phyloP scores from a whole-genome alignment of 2,329 filamentous ascomycete species.

The Lachnellula occidentalis region DNA sequence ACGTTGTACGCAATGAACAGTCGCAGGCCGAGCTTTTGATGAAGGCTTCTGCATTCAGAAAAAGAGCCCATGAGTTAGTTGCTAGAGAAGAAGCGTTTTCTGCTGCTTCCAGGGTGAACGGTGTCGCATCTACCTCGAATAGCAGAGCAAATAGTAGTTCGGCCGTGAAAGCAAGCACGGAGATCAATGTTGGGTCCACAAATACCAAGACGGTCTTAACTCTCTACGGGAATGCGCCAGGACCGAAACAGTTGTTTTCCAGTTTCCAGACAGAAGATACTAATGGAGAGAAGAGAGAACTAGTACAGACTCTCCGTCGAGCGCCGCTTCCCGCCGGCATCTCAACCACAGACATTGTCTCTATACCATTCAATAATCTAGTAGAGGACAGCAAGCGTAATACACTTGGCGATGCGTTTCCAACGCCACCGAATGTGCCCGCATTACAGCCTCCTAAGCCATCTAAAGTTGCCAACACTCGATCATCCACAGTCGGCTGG shows the following conservation, averaged over 20 bases:
- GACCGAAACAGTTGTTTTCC: slow-evolving; percentile 76
- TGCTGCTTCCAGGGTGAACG: slow-evolving; percentile 30
- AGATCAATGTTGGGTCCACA: slow-evolving; percentile 34
- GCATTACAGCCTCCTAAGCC: slow-evolving; percentile 67
- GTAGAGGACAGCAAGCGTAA: slow-evolving; percentile 46
- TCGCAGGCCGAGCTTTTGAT: slow-evolving; percentile 24
- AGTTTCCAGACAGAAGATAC: slow-evolving; percentile 57
- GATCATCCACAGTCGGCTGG: slow-evolving; percentile 44
- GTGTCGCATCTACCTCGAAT: slow-evolving; percentile 3
- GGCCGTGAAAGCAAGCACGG: slow-evolving; percentile 16
- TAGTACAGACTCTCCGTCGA: slow-evolving; percentile 50
- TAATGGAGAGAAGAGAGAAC: slow-evolving; percentile 24
- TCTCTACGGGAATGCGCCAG: slow-evolving; percentile 68
- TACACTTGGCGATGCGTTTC: slow-evolving; percentile 69
- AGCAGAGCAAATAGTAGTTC: slow-evolving; percentile 15
- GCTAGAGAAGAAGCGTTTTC: slow-evolving; percentile 54
- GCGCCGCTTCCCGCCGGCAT: slow-evolving; percentile 69
- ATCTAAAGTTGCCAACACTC: slow-evolving; percentile 63
- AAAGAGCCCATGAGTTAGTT: slow-evolving; percentile 57
- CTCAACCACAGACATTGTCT: slow-evolving; percentile 59
- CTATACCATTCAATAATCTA: slow-evolving; percentile 38
- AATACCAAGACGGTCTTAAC: slow-evolving; percentile 62
- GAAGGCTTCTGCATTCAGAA: slow-evolving; percentile 45
- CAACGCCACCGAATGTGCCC: slow-evolving; percentile 59
- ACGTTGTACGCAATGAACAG: slow-evolving; percentile 19